Evolutionary conservation across 441 rosid genomes (phyloP).

Genomic region (Mallotus japonicus): DNA sequence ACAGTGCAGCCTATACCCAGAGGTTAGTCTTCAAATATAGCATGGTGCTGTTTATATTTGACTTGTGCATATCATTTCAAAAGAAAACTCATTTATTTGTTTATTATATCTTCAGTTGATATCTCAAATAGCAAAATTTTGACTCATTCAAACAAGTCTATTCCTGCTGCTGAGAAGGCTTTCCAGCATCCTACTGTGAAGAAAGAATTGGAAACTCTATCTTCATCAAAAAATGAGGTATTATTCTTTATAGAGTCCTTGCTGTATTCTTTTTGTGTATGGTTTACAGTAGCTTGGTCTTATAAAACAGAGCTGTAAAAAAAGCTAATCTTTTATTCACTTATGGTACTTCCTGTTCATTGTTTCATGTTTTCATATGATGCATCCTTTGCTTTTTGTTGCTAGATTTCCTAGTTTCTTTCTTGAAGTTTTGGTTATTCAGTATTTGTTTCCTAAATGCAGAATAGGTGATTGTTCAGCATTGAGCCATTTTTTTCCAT

Average conservation of each 20-base stretch:
- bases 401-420: neutral
- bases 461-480: too few species aligned
- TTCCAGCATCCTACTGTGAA: slow-evolving; percentile 28
- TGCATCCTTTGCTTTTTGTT: neutral
- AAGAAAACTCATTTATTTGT: neutral
- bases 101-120: slow-evolving; percentile 30
- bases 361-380: neutral
- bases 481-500: too few species aligned
- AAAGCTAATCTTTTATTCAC: neutral
- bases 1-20: slow-evolving; percentile 28
- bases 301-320: neutral
- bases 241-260: neutral
- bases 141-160: slow-evolving; percentile 23
- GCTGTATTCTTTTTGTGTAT: neutral
- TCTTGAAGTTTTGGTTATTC: neutral
- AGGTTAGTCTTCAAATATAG: slow-evolving; percentile 42
- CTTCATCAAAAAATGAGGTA: slow-evolving; percentile 47
- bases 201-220: slow-evolving; percentile 28
- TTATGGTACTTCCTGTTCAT: neutral
- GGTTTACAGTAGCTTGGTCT: neutral
- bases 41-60: slow-evolving; percentile 5
- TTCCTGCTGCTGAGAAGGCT: slow-evolving; percentile 26
- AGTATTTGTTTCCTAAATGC: neutral
- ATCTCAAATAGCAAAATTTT: slow-evolving; percentile 21
- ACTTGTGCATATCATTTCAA: neutral